A percentile compares a stretch with the other conserved stretches of the same genome.
Evolutionary conservation across 2,329 filamentous ascomycete species (phyloP).

Genomic region (Calonectria fujianensis): DNA sequence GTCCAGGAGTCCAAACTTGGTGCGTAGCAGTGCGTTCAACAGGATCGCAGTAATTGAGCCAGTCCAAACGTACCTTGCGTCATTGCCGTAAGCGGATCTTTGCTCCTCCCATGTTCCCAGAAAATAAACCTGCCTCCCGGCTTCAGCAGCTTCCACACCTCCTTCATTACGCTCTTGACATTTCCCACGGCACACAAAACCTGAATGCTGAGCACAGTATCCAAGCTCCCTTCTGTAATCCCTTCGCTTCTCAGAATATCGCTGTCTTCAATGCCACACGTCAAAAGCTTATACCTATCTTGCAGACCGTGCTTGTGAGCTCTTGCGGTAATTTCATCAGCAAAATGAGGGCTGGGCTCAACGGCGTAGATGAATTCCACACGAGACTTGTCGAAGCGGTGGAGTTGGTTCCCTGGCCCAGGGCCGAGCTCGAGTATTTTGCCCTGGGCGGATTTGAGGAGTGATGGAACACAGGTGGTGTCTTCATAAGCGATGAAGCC

Average conservation of each 20-base stretch:
- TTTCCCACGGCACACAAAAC: slow-evolving; percentile 3
- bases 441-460: neutral
- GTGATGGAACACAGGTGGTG: slow-evolving; percentile 5
- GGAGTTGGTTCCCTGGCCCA: slow-evolving; percentile 15
- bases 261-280: slow-evolving; percentile 3
- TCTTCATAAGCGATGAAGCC: slow-evolving; percentile 16
- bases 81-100: neutral
- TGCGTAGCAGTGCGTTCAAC: neutral
- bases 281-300: neutral
- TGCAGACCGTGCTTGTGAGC: neutral
- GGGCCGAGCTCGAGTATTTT: slow-evolving; percentile 16
- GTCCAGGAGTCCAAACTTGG: neutral
- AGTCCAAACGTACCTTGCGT: neutral
- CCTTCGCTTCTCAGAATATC: slow-evolving; percentile 1
- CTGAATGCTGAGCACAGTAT: slow-evolving; percentile 7
- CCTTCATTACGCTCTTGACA: slow-evolving; percentile 5
- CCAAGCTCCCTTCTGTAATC: neutral
- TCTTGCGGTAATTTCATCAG: neutral
- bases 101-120: slow-evolving; percentile 9
- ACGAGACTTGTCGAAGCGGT: slow-evolving; percentile 13
- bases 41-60: neutral
- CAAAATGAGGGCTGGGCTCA: slow-evolving; percentile 6
- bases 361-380: slow-evolving; percentile 5
- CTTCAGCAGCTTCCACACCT: slow-evolving; percentile 15
- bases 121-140: slow-evolving; percentile 9